Evolutionary conservation across 345 rosid species (phyloP).

Genomic region (Barbarea vulgaris): DNA sequence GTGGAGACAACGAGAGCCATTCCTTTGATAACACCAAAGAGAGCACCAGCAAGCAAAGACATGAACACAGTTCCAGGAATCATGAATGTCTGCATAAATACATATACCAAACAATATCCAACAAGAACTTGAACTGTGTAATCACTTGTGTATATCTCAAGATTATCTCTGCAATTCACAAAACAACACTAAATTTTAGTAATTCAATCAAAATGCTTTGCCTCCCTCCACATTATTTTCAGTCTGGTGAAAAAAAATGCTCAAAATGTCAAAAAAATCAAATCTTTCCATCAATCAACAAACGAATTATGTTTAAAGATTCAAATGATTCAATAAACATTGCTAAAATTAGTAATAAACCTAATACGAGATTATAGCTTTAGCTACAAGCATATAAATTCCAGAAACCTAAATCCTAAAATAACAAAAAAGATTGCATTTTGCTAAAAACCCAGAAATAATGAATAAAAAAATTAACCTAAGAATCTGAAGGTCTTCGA

Average conservation of each 20-base stretch:
- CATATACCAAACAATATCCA: conserved; percentile 77
- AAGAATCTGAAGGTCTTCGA: conserved; percentile 87
- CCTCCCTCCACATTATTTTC: neutral
- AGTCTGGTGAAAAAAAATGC: neutral
- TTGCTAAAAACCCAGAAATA: neutral
- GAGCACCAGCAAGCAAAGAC: conserved; percentile 94
- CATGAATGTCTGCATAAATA: conserved; percentile 97
- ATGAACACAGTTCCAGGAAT: conserved; percentile 92
- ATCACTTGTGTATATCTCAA: conserved; percentile 86
- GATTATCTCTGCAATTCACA: conserved; percentile 67
- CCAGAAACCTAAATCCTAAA: neutral
- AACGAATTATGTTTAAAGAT: no score
- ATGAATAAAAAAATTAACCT: conserved; percentile 44
- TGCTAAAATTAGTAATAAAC: neutral
- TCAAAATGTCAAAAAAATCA: neutral
- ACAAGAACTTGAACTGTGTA: conserved; percentile 80
- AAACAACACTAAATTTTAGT: neutral
- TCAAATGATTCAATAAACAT: neutral
- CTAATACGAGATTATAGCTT: neutral
- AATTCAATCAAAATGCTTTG: conserved; percentile 20
- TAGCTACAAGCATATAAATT: conserved; percentile 2
- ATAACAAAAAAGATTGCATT: conserved; percentile 10
- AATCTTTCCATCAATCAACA: neutral
- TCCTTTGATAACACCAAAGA: conserved; percentile 87
- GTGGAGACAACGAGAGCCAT: conserved; percentile 80